Evolutionary conservation across 495 filamentous ascomycete genomes (phyloP).

Genomic region (Penicillium nucicola): DNA sequence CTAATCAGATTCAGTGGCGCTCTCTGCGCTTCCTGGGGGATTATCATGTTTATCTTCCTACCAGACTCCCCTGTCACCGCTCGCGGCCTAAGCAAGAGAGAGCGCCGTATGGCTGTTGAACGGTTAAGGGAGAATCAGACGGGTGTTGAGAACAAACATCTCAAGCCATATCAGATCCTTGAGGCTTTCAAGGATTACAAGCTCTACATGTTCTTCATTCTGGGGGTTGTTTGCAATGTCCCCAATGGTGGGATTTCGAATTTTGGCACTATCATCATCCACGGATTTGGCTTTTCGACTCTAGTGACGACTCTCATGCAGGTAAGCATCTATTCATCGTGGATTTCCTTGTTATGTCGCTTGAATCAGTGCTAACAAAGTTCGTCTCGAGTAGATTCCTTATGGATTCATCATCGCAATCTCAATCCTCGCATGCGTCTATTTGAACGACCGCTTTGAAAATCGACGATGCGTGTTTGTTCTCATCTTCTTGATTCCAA

Average conservation of each 20-base stretch:
- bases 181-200: slow-evolving; percentile 61
- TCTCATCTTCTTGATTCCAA: slow-evolving; percentile 52
- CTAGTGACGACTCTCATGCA: slow-evolving; percentile 48
- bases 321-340: no score
- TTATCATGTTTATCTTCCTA: slow-evolving; percentile 57
- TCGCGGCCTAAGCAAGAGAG: slow-evolving; percentile 51
- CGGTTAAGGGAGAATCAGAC: slow-evolving; percentile 60
- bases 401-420: slow-evolving; percentile 55
- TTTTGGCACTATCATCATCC: slow-evolving; percentile 60
- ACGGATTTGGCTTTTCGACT: slow-evolving; percentile 59
- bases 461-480: slow-evolving; percentile 56
- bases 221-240: slow-evolving; percentile 48
- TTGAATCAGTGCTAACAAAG: no score
- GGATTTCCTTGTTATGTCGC: no score
- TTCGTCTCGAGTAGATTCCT: slow-evolving; percentile 47
- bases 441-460: slow-evolving; percentile 53
- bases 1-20: slow-evolving; percentile 41
- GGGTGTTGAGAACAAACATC: slow-evolving; percentile 61
- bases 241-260: slow-evolving; percentile 54
- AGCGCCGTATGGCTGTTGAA: slow-evolving; percentile 57
- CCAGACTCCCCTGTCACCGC: slow-evolving; percentile 63
- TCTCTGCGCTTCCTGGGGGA: slow-evolving; percentile 53
- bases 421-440: slow-evolving; percentile 57
- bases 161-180: slow-evolving; percentile 55
- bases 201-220: slow-evolving; percentile 58